Base-by-base conservation (phyloP, 1,139 yeast genomes). In the Blastobotrys capitulatus region DNA sequence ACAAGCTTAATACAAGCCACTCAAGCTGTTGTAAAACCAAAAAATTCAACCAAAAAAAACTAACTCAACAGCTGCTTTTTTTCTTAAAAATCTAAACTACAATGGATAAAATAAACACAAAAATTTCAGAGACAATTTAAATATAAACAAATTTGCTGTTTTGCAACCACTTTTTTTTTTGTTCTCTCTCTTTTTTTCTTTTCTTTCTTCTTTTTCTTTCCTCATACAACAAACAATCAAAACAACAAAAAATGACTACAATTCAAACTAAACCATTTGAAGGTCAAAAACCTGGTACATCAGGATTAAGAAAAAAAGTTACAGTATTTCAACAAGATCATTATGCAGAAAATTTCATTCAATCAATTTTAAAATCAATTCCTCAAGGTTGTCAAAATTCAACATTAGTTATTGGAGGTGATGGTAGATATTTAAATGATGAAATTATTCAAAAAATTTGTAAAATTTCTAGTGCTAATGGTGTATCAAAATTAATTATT, bases 261-360 rank as follows among this genome's bases (percentile, higher is more conserved):
- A 68, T 75, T 37, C 55, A 73, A 34, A 90, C 97, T n/a, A 80
- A 77, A 20, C 83, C 96, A 1, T 90, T 80, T 68, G 76, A 72
- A 46, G 98, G 90, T 71, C 98, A 92, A 69, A 92, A 90, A 67
- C 98, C 98, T 16, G 98, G 98, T 40, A 92, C 98, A 19, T 90
- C 97, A 6, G 98, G 98, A 31, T 80, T 92, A 51, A 80, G 98
- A 64, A 92, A 92, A 75, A 88, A 85, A 71, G 96, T 90, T 44
- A 76, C 76, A 31, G 94, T 87, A 26, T 92, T 92, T 72, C 79
- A 87, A 69, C 83, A 84, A 63, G 76, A 78, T 10, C 75, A 87
- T 65, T 92, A 92, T 71, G 85, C 96, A 1, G 98, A 92, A 68
- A 92, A 92, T 73, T 92, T 92, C 71, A 79, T 92, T 57, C 98